Percentiles rank a stretch among this genome's conserved stretches.
Evolutionary conservation across 2,329 filamentous ascomycete genomes (phyloP).

Genomic region (Rutstroemia sp.): DNA sequence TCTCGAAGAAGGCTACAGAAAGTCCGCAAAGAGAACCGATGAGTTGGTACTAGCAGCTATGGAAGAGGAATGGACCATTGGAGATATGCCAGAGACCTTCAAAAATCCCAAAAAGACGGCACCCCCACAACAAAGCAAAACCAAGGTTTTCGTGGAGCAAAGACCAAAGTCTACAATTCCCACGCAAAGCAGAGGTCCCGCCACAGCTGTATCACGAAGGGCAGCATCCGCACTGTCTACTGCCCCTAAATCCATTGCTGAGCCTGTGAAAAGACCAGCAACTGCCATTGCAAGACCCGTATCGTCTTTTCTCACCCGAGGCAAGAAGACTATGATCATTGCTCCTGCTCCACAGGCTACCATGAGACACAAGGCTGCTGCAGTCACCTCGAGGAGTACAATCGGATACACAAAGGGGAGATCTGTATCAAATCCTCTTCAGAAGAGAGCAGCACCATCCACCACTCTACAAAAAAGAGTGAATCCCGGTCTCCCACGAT

Average conservation of each 20-base stretch:
- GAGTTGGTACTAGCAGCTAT: constrained; percentile 61
- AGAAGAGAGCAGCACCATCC: constrained; percentile 7
- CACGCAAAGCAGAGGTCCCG: constrained; percentile 31
- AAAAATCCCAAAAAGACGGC: constrained; percentile 25
- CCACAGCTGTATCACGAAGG: constrained; percentile 46
- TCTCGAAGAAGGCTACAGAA: constrained; percentile 40
- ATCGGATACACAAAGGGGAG: constrained; percentile 80
- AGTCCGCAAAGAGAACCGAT: constrained; percentile 48
- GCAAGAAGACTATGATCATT: constrained; percentile 34
- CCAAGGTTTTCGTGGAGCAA: constrained; percentile 14
- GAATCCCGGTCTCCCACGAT: constrained; percentile 14
- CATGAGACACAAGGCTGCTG: constrained; percentile 52
- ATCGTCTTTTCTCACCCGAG: constrained; percentile 16
- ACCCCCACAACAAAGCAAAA: constrained; percentile 8
- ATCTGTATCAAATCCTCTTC: constrained; percentile 36
- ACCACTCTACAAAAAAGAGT: constrained; percentile 5
- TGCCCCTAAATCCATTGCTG: constrained; percentile 24
- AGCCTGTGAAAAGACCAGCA: constrained; percentile 27
- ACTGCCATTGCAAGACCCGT: constrained; percentile 29
- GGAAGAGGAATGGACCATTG: constrained; percentile 53
- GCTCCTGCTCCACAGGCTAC: constrained; percentile 36
- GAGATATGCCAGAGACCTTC: constrained; percentile 45
- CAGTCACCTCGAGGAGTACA: constrained; percentile 68
- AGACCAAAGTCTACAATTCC: constrained; percentile 16
- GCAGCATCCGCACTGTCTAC: constrained; percentile 48